Percentiles rank a stretch among this genome's conserved stretches.
Evolutionary conservation across 2,329 filamentous ascomycete species (phyloP).

Genomic region (Fusarium algeriense): DNA sequence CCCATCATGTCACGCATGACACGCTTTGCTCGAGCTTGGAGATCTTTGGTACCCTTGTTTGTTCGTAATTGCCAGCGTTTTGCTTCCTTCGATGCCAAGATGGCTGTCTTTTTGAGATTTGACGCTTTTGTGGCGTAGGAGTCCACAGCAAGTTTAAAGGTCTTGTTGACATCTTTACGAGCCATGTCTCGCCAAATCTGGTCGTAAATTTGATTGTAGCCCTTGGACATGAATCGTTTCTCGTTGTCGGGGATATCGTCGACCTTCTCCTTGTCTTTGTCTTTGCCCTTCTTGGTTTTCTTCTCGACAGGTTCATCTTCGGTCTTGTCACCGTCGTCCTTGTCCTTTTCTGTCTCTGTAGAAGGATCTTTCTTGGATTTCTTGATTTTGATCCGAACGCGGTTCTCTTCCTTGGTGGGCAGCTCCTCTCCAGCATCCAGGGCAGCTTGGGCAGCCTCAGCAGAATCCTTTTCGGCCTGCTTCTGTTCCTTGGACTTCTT

Average conservation of each 20-base stretch:
- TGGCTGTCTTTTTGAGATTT: slow-evolving; percentile 98
- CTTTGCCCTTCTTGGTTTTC: slow-evolving; percentile 65
- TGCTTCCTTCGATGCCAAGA: slow-evolving; percentile 95
- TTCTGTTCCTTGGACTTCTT: slow-evolving; percentile 94
- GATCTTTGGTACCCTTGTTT: slow-evolving; percentile 98
- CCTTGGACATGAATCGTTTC: slow-evolving; percentile 84
- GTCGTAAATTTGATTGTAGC: slow-evolving; percentile 96
- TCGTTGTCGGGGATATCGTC: slow-evolving; percentile 67
- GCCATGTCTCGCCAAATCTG: slow-evolving; percentile 97
- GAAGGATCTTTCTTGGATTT: slow-evolving; percentile 55
- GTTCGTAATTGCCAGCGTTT: slow-evolving; percentile 97
- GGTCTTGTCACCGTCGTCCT: slow-evolving; percentile 60
- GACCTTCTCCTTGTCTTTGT: slow-evolving; percentile 64
- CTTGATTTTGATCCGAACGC: slow-evolving; percentile 75
- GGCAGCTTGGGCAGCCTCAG: slow-evolving; percentile 88
- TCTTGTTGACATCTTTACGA: slow-evolving; percentile 92
- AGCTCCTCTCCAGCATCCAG: slow-evolving; percentile 82
- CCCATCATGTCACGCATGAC: slow-evolving; percentile 99
- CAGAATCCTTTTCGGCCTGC: slow-evolving; percentile 82
- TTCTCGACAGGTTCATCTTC: slow-evolving; percentile 52
- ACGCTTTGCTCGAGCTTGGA: slow-evolving; percentile 95
- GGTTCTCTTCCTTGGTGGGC: slow-evolving; percentile 66
- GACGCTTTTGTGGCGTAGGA: slow-evolving; percentile 89
- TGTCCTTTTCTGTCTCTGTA: slow-evolving; percentile 57
- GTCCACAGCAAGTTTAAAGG: slow-evolving; percentile 86